Percentiles rank a stretch among this genome's conserved stretches.
These are phyloP conservation scores for Leccinum barrowsii DNA, from an alignment of 768 basidiomycete genomes.

Conservation along the genomic window DNA sequence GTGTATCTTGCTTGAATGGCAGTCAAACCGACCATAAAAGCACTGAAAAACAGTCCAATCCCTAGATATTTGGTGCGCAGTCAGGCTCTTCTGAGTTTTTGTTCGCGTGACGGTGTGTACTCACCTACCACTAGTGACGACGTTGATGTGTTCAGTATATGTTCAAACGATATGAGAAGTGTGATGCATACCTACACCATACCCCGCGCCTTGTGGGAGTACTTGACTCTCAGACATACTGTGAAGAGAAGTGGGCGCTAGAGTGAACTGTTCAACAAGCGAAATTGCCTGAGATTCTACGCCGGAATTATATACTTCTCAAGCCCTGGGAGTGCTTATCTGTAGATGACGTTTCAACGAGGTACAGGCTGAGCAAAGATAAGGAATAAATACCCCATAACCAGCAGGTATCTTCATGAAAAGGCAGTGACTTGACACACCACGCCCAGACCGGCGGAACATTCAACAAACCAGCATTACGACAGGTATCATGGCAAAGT, in stretches of 20 bases:
- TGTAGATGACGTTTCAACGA: conserved; percentile 2
- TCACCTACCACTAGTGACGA: conserved; percentile 48
- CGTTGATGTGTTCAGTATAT: not conserved
- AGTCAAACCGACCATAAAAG: conserved; percentile 74
- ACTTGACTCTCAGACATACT: conserved; percentile 34
- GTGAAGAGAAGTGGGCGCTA: not conserved
- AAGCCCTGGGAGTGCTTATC: conserved; percentile 13
- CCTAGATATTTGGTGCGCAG: conserved; percentile 40
- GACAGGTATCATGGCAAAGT: not conserved
- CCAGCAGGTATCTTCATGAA: not conserved
- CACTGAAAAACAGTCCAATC: conserved; percentile 86
- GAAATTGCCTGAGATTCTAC: not conserved
- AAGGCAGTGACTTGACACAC: not conserved
- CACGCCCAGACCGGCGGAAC: not conserved
- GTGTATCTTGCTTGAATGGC: conserved; percentile 85
- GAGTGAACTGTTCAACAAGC: not conserved
- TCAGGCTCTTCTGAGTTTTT: not conserved
- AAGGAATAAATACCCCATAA: conserved; percentile 6
- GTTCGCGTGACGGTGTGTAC: conserved; percentile 4
- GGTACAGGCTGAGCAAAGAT: conserved; percentile 6
- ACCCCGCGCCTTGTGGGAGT: conserved; percentile 80
- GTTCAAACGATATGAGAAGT: not conserved
- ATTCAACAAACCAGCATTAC: not conserved
- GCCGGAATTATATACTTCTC: conserved; percentile 8
- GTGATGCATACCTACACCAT: conserved; percentile 64